Evolutionary conservation across 768 basidiomycete genomes (phyloP), one percentile per base, ranked within the genome.

Genomic region (Auriscalpium orientale): DNA sequence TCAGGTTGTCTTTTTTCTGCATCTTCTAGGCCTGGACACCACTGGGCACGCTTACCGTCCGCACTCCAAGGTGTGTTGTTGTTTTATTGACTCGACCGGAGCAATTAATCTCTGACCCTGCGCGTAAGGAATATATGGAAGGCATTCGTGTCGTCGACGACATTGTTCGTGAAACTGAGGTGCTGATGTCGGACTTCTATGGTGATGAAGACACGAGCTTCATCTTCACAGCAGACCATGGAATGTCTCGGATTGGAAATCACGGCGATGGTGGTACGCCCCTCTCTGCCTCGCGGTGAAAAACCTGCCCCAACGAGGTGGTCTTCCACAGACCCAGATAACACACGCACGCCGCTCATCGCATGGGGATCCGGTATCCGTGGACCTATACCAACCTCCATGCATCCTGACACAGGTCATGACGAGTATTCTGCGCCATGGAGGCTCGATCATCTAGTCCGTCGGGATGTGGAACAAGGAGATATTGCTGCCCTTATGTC

Each of bases 21-120:
- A 94, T 67, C 76, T 94, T 2, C 75, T 93, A 0, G 91, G 91
- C 0, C 67, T 93, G 34, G 91, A 94, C 66, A 91, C 88, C 3
- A 91, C 91, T 0, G 91, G 91, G 0, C 91, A 94, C 62, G 84
- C 89, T 0, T 91, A 92, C 64, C 72, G 91, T 47, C 91, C 91
- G 21, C 84, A 87, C 68, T 93, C 91, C 2, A 72, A 78, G 70
- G 88, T 87, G 63, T 36, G n/a, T n/a, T 16, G 16, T 7, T n/a
- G 56, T 20, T 43, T 33, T 20, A 43, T 44, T 52, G n/a, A 20
- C 16, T 16, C 15, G 5, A 49, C 54, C 4, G 15, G 33, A 58
- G 34, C 58, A 48, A 5, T 38, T n/a, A 38, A 40, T 9, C 20
- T 8, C 46, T 48, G 15, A 15, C 18, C 21, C 18, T 7, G 20